These are phyloP conservation scores for Dothideomycetidae sp. DNA, from an alignment of 2,329 filamentous ascomycete species.

Conservation along the genomic window DNA sequence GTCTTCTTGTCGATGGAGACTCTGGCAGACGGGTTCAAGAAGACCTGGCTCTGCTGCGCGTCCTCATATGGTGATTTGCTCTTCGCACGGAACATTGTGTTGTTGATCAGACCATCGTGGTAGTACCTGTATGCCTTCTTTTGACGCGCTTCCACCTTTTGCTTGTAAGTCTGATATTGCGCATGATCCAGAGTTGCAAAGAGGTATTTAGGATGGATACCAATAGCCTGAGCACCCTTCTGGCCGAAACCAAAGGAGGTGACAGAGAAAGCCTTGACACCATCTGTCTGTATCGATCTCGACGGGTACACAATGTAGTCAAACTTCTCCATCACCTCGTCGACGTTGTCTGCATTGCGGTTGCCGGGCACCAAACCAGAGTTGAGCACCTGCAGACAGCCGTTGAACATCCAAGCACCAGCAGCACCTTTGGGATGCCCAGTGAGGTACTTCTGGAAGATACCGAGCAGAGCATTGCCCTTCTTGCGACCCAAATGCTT, in stretches of 20 bases:
- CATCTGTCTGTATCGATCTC: constrained; percentile 89
- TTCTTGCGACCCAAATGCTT: constrained; percentile 87
- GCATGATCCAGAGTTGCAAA: constrained; percentile 84
- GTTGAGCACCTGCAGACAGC: constrained; percentile 89
- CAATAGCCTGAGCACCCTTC: constrained; percentile 94
- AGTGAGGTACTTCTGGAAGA: constrained; percentile 99
- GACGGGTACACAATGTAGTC: constrained; percentile 97
- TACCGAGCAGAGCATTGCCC: constrained; percentile 88
- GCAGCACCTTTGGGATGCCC: constrained; percentile 98
- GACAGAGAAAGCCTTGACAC: constrained; percentile 95
- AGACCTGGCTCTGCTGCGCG: constrained; percentile 69
- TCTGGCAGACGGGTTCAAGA: constrained; percentile 86
- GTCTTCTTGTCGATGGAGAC: constrained; percentile 79
- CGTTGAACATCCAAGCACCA: constrained; percentile 99
- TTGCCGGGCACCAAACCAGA: constrained; percentile 89
- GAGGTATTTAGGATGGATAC: constrained; percentile 91
- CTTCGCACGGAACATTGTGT: constrained; percentile 95
- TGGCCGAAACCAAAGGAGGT: constrained; percentile 99
- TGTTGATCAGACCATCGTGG: constrained; percentile 97
- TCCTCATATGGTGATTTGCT: constrained; percentile 78
- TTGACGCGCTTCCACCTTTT: constrained; percentile 81
- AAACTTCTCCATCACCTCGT: constrained; percentile 91
- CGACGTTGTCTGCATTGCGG: constrained; percentile 94
- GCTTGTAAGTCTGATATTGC: constrained; percentile 67
- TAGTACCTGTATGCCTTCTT: constrained; percentile 99